Percentiles rank a stretch among this genome's conserved stretches.
These are phyloP conservation scores for Dothistroma pini DNA, from an alignment of 2,329 filamentous ascomycete species.

Conservation along the genomic window DNA sequence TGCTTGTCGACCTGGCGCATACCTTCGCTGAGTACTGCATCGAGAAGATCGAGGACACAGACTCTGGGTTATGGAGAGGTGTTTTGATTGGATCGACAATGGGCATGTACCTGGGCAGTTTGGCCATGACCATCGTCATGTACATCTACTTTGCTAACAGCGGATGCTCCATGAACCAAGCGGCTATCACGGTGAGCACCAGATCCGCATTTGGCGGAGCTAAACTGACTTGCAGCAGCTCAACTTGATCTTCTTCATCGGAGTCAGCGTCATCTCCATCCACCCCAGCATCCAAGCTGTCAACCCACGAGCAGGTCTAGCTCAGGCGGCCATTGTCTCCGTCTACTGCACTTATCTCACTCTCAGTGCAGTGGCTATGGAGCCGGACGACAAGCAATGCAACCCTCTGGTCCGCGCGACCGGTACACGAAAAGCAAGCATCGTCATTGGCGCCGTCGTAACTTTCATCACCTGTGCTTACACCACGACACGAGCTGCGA, in stretches of 20 bases:
- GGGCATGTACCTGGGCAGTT: constrained; percentile 84
- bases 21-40: constrained; percentile 97
- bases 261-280: constrained; percentile 78
- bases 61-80: constrained; percentile 79
- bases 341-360: constrained; percentile 99
- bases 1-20: constrained; percentile 92
- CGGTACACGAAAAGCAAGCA: constrained; percentile 82
- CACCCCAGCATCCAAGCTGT: constrained; percentile 86
- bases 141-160: constrained; percentile 89
- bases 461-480: constrained; percentile 97
- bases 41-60: constrained; percentile 83
- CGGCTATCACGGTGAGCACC: constrained; percentile 70
- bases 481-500: constrained; percentile 93
- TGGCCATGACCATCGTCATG: constrained; percentile 94
- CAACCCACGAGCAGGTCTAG: constrained; percentile 89
- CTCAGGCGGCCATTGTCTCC: constrained; percentile 96
- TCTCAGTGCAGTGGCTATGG: constrained; percentile 98
- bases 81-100: constrained; percentile 89
- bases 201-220: background rate
- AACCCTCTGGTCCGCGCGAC: constrained; percentile 86
- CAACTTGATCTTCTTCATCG: constrained; percentile 80
- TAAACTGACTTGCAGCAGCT: constrained; percentile 44
- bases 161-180: constrained; percentile 92
- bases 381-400: constrained; percentile 90
- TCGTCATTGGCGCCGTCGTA: constrained; percentile 88